A percentile compares a stretch with the other conserved stretches of the same genome.
These are phyloP conservation scores for Barbarea vulgaris DNA, from an alignment of 345 rosid genomes.

Conservation along the genomic window DNA sequence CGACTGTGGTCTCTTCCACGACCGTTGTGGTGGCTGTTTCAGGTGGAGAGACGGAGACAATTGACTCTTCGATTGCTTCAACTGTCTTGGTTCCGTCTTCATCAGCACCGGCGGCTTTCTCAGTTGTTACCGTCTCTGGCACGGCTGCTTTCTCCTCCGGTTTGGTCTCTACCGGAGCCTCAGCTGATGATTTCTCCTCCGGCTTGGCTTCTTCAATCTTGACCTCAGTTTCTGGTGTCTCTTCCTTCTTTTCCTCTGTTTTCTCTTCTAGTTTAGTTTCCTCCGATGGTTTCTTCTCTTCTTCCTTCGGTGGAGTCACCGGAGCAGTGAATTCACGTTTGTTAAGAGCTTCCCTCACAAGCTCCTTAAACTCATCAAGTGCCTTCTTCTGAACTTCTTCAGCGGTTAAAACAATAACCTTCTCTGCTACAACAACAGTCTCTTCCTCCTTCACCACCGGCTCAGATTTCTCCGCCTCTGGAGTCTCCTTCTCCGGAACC, in stretches of 20 bases:
- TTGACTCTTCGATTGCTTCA: constrained; percentile 85
- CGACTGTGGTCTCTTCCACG: constrained; percentile 36
- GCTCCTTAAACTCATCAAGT: constrained; percentile 57
- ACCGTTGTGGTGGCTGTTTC: constrained; percentile 33
- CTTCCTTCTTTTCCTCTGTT: constrained; percentile 33
- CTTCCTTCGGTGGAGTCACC: constrained; percentile 36
- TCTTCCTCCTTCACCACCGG: constrained; percentile 33
- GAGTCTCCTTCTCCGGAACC: constrained; percentile 39
- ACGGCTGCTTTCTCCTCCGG: constrained; percentile 23
- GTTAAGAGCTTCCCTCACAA: constrained; percentile 61
- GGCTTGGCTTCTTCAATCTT: constrained; percentile 26
- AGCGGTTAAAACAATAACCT: constrained; percentile 45
- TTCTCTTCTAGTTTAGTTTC: constrained; percentile 31
- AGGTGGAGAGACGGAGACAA: constrained; percentile 53
- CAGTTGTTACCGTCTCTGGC: constrained; percentile 16
- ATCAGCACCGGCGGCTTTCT: constrained; percentile 51
- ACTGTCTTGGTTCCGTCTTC: constrained; percentile 85
- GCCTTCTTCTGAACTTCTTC: constrained; percentile 61
- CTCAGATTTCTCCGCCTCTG: constrained; percentile 31
- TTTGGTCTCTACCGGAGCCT: constrained; percentile 17
- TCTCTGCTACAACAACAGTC: constrained; percentile 25
- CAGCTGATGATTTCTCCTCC: constrained; percentile 17
- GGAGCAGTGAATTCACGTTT: constrained; percentile 55
- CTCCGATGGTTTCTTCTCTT: constrained; percentile 39
- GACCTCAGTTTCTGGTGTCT: background rate